phyloP scores from a whole-genome alignment of 2,329 filamentous ascomycete genomes.

The Talaromyces sp. region DNA sequence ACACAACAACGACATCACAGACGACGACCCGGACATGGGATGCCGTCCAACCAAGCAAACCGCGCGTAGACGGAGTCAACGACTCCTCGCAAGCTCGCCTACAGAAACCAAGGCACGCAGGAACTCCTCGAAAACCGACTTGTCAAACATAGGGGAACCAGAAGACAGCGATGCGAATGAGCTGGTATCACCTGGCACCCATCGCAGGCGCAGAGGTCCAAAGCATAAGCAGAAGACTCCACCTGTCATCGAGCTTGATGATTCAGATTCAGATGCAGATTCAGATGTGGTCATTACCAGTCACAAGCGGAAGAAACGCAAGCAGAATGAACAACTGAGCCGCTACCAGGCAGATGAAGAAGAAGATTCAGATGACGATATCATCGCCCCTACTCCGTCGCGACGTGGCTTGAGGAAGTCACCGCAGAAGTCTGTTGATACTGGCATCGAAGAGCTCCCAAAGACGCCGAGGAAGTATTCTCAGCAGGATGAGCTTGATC shows the following conservation, averaged over 20 bases:
- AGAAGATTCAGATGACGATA: slow-evolving; percentile 10
- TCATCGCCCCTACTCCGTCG: slow-evolving; percentile 14
- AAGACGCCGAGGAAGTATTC: slow-evolving; percentile 13
- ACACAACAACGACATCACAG: neutral
- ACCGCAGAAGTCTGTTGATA: neutral
- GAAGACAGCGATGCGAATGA: slow-evolving; percentile 35
- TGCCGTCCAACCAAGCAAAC: neutral
- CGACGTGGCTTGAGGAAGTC: slow-evolving; percentile 10
- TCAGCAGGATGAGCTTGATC: slow-evolving; percentile 40
- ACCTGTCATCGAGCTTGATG: slow-evolving; percentile 29
- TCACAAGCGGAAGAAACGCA: slow-evolving; percentile 4
- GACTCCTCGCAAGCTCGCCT: slow-evolving; percentile 6
- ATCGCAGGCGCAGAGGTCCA: slow-evolving; percentile 31
- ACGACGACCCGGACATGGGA: neutral
- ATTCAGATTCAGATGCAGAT: slow-evolving; percentile 34
- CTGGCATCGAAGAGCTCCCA: slow-evolving; percentile 23
- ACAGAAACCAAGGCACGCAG: slow-evolving; percentile 10
- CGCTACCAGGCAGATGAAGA: neutral
- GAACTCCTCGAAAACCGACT: slow-evolving; percentile 17
- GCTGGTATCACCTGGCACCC: slow-evolving; percentile 24
- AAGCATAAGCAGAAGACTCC: slow-evolving; percentile 16
- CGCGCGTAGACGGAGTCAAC: slow-evolving; percentile 7
- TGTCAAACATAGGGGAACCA: slow-evolving; percentile 25
- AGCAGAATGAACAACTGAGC: neutral
- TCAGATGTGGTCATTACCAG: slow-evolving; percentile 25